Percentiles rank a stretch among this genome's conserved stretches.
Conservation (phyloP, 768 basidiomycete species). For the Boletus subparvulus region DNA sequence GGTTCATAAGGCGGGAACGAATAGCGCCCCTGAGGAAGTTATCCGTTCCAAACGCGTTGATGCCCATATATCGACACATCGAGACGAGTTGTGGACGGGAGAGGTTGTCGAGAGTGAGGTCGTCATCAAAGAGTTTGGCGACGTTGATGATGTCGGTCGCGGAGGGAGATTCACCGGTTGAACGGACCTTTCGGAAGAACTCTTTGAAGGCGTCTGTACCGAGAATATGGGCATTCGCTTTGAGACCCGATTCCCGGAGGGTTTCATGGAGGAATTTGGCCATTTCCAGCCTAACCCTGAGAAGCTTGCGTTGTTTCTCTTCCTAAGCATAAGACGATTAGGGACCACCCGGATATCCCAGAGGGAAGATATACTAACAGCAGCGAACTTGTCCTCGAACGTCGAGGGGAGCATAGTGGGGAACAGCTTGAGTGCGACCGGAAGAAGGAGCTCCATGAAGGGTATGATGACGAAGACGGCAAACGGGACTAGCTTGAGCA, state of each 20-base stretch:
- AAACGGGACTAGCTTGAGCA: constrained; percentile 92
- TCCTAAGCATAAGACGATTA: constrained; percentile 49
- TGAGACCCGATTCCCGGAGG: constrained; percentile 88
- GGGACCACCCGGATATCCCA: background rate
- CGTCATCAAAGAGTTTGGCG: constrained; percentile 95
- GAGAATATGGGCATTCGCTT: constrained; percentile 90
- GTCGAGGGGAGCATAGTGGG: constrained; percentile 99
- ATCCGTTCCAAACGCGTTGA: constrained; percentile 98
- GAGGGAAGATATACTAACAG: constrained; percentile 46
- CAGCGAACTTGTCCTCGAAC: constrained; percentile 95
- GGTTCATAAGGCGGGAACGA: constrained; percentile 73
- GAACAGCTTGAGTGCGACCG: constrained; percentile 94
- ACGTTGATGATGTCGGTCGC: constrained; percentile 88
- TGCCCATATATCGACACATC: constrained; percentile 96
- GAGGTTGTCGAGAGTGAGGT: constrained; percentile 95
- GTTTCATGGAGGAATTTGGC: constrained; percentile 99
- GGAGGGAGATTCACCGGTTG: constrained; percentile 93
- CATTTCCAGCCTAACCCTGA: constrained; percentile 95
- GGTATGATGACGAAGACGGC: constrained; percentile 93
- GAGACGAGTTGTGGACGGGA: constrained; percentile 97
- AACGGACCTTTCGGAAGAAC: constrained; percentile 98
- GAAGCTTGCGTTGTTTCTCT: constrained; percentile 94
- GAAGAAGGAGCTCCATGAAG: constrained; percentile 97
- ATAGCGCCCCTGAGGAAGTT: constrained; percentile 95
- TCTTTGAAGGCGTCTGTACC: constrained; percentile 97